Evolutionary conservation across 192 early-diverging fungal species (phyloP).

Genomic region (Entomortierella beljakovae): DNA sequence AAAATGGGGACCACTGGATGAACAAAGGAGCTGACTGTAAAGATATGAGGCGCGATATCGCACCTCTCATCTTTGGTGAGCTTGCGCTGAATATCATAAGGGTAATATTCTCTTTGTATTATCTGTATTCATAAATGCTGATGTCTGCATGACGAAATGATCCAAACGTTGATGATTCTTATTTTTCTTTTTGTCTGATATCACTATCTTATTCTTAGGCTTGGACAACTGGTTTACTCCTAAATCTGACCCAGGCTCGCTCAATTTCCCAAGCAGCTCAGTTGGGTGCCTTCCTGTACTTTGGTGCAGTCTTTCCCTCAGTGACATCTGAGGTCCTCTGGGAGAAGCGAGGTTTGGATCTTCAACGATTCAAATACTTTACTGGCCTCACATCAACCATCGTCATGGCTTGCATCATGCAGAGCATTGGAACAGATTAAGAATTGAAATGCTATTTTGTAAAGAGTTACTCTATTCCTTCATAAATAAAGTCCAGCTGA

Average conservation of each 20-base stretch:
- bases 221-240: slow-evolving; percentile 18
- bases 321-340: slow-evolving; percentile 13
- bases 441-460: no score
- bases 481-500: no score
- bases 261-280: slow-evolving; percentile 11
- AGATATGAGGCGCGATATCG: background rate
- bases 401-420: slow-evolving; percentile 3
- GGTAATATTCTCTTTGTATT: background rate
- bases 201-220: background rate
- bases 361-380: slow-evolving; percentile 13
- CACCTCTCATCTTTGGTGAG: background rate
- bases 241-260: slow-evolving; percentile 26
- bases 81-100: background rate
- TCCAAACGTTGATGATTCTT: background rate
- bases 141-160: background rate
- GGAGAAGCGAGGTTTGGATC: slow-evolving; percentile 17
- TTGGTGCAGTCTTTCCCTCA: background rate
- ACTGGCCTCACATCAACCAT: slow-evolving; percentile 4
- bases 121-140: background rate
- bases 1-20: slow-evolving; percentile 6
- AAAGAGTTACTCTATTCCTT: no score
- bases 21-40: slow-evolving; percentile 13
- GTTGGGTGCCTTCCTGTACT: slow-evolving; percentile 11
- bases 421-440: slow-evolving; percentile 12
- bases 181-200: slow-evolving; percentile 3